Percentiles rank a stretch among this genome's conserved stretches.
These are phyloP conservation scores for Mortierella sp. DNA, from an alignment of 371 early-diverging fungal species.

Conservation along the genomic window DNA sequence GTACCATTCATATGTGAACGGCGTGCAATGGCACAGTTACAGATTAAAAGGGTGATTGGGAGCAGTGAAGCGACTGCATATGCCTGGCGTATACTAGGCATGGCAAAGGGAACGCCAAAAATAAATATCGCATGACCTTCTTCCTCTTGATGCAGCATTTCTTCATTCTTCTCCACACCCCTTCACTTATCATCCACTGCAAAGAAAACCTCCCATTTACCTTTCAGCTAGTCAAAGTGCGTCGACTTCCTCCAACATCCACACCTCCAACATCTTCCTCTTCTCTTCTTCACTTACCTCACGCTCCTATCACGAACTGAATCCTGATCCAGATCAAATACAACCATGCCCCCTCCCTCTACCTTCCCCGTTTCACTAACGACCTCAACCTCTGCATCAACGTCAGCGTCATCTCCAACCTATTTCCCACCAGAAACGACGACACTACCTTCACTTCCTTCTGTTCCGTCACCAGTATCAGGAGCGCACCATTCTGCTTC, in stretches of 20 bases:
- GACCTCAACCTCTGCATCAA: background rate
- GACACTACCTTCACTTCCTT: background rate
- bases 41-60: background rate
- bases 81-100: background rate
- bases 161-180: background rate
- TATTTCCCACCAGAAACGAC: background rate
- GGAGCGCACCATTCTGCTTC: background rate
- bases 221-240: no score
- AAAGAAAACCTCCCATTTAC: no score
- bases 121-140: background rate
- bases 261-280: no score
- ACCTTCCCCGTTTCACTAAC: background rate
- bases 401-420: no score
- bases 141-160: background rate
- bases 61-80: background rate
- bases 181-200: no score
- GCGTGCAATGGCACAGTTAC: background rate
- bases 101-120: background rate
- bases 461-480: background rate
- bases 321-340: background rate
- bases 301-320: background rate
- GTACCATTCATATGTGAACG: no score
- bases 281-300: no score
- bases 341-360: background rate
- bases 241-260: no score